Evolutionary conservation across 2,329 filamentous ascomycete species (phyloP), one percentile per base, ranked within the genome.

Genomic region (Ceratocystis variospora): DNA sequence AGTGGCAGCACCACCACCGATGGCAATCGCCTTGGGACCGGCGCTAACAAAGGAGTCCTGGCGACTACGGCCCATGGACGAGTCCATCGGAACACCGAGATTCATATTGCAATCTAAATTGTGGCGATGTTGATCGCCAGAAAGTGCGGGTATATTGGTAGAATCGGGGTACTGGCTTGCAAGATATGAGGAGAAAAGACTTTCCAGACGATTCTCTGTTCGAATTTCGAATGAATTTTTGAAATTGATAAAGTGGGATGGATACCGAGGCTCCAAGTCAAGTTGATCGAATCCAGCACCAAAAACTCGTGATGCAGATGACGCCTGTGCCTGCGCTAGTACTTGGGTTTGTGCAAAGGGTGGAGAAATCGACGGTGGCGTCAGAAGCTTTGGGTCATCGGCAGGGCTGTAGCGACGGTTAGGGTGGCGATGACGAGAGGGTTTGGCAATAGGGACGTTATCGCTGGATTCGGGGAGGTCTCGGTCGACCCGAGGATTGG

Each of bases 41-140:
- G 82, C 81, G 76, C 82, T 84, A 74, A 84, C 82, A 74, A 87
- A 86, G 65, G 84, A 87, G 76, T 86, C 83, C 73, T 86, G 82
- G 70, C 83, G 80, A 74, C 75, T 78, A 73, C 81, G 82, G 76
- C 80, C 77, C 76, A 83, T 78, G 73, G 75, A 74, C 67, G 79
- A 77, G 75, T 86, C 83, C 72, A 84, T 80, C 69, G 79, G 76
- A 66, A 81, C 79, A 71, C 81, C 82, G 70, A 83, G 81, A 70
- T 84, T 84, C 80, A 86, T 85, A 65, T 80, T 74, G 76, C 76
- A 66, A 53, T 64, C 62, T 74, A 70, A 70, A 76, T 70, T 66
- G 72, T 72, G 69, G 53, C 64, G 28, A 53, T 17, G 44, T 48
- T 55, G 63, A 12, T 65, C 31, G 55, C 55, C 55, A 7, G 15